A percentile compares a stretch with the other conserved stretches of the same genome.
Evolutionary conservation across 1,139 yeast species (phyloP).

Genomic region (Geotrichum aggregatum): DNA sequence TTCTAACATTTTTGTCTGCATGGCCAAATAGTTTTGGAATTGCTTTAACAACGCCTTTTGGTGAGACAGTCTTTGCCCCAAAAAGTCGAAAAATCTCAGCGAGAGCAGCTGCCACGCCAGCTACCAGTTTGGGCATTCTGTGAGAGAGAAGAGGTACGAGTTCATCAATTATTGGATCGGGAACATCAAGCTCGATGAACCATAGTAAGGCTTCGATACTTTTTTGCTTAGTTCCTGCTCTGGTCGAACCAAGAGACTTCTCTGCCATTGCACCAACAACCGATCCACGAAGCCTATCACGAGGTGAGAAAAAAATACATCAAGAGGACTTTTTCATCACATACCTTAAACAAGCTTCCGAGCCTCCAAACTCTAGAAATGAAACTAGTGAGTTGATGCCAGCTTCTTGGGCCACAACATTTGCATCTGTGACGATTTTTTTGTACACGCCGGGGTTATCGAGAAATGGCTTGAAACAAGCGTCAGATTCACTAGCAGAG

Average conservation of each 20-base stretch:
- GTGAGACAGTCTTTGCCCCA: slow-evolving; percentile 67
- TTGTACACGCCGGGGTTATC: slow-evolving; percentile 51
- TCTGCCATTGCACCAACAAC: slow-evolving; percentile 67
- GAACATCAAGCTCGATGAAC: slow-evolving; percentile 62
- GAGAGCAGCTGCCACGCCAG: slow-evolving; percentile 60
- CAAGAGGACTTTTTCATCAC: too few relatives aligned
- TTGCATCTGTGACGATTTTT: slow-evolving; percentile 64
- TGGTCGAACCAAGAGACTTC: slow-evolving; percentile 70
- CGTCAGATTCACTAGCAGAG: slow-evolving; percentile 54
- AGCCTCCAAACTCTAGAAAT: slow-evolving; percentile 60
- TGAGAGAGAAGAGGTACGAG: slow-evolving; percentile 59
- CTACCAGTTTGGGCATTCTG: slow-evolving; percentile 72
- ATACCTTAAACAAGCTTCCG: slow-evolving; percentile 36
- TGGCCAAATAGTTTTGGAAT: slow-evolving; percentile 74
- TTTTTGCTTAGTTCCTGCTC: slow-evolving; percentile 69
- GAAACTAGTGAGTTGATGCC: slow-evolving; percentile 58
- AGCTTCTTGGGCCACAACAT: slow-evolving; percentile 89
- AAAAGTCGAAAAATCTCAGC: slow-evolving; percentile 55
- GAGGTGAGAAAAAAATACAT: not conserved
- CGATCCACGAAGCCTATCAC: slow-evolving; percentile 35
- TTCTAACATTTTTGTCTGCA: slow-evolving; percentile 82
- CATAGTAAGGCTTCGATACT: slow-evolving; percentile 59
- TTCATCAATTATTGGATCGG: slow-evolving; percentile 64
- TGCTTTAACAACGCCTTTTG: slow-evolving; percentile 55
- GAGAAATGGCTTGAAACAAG: slow-evolving; percentile 49